Percentiles rank a stretch among this genome's conserved stretches.
These are phyloP conservation scores for Ganoderma meredithae DNA, from an alignment of 1,284 basidiomycete genomes.

Conservation along the genomic window DNA sequence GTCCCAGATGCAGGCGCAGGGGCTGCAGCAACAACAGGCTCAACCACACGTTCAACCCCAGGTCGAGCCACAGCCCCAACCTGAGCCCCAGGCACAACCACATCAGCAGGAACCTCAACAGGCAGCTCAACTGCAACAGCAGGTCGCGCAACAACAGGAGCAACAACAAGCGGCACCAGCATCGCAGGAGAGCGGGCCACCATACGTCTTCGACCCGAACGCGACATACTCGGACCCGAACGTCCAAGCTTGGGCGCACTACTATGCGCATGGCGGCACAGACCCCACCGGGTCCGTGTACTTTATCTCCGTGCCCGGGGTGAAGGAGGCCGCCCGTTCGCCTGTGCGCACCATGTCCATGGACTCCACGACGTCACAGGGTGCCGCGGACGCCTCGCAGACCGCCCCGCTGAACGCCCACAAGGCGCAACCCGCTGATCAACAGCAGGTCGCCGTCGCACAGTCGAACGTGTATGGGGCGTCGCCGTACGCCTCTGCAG, in stretches of 20 bases:
- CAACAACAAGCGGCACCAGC: constrained; percentile 32
- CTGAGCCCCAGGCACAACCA: constrained; percentile 30
- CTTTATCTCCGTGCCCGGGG: constrained; percentile 76
- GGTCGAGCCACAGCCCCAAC: constrained; percentile 31
- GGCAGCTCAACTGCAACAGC: constrained; percentile 7
- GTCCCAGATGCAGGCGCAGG: constrained; percentile 33
- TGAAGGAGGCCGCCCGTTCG: constrained; percentile 52
- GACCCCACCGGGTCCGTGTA: constrained; percentile 77
- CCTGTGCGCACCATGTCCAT: constrained; percentile 26
- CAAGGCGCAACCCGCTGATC: constrained; percentile 22
- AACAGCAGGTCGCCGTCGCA: constrained; percentile 18
- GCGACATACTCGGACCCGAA: constrained; percentile 73
- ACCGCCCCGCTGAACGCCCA: constrained; percentile 29
- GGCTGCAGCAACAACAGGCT: constrained; percentile 24
- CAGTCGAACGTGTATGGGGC: constrained; percentile 32
- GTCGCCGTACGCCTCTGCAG: constrained; percentile 36
- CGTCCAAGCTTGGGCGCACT: constrained; percentile 82
- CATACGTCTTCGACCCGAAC: constrained; percentile 73
- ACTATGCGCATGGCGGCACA: constrained; percentile 77
- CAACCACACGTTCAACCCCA: constrained; percentile 36
- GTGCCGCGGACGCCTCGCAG: constrained; percentile 14
- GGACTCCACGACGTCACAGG: constrained; percentile 20
- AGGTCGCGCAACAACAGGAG: constrained; percentile 18
- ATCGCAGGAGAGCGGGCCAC: constrained; percentile 55
- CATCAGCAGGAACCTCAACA: constrained; percentile 41